These are phyloP conservation scores for Colletotrichum tropicale DNA, from an alignment of 2,329 filamentous ascomycete genomes.

Conservation along the genomic window DNA sequence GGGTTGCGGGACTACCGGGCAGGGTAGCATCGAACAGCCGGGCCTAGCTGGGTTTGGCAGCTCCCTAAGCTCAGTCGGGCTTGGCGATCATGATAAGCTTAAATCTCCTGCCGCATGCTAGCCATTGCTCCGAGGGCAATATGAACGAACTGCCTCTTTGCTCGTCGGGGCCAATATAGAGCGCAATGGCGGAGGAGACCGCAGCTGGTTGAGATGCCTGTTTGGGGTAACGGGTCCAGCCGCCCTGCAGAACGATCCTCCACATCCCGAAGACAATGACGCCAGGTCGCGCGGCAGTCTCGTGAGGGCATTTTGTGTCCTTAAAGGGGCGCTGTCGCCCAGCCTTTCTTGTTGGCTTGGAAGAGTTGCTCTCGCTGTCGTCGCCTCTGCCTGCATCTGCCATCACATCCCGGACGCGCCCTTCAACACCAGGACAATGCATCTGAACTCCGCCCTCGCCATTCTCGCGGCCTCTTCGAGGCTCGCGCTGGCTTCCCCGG, in stretches of 20 bases:
- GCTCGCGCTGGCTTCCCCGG: conserved; percentile 15
- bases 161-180: not conserved
- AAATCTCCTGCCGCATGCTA: conserved; percentile 21
- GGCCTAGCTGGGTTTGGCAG: conserved; percentile 18
- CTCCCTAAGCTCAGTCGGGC: not conserved
- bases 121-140: conserved; percentile 1
- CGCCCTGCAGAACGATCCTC: not conserved
- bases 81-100: conserved; percentile 22
- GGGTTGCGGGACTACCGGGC: conserved; percentile 2
- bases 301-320: not conserved
- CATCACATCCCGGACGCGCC: not conserved
- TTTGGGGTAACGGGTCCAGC: conserved; percentile 17
- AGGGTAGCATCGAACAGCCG: conserved; percentile 11
- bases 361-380: not conserved
- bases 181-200: not conserved
- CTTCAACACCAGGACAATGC: conserved; percentile 5
- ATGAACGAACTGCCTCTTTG: conserved; percentile 15
- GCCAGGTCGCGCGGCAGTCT: not conserved
- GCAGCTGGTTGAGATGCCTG: conserved; percentile 8
- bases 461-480: conserved; percentile 20
- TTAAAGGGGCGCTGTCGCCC: not conserved
- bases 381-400: not conserved
- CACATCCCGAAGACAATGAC: not conserved
- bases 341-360: not conserved
- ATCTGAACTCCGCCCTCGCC: conserved; percentile 17